Evolutionary conservation across 768 basidiomycete species (phyloP), one percentile per base, ranked within the genome.

Genomic region (Candolleomyces efflorescens): DNA sequence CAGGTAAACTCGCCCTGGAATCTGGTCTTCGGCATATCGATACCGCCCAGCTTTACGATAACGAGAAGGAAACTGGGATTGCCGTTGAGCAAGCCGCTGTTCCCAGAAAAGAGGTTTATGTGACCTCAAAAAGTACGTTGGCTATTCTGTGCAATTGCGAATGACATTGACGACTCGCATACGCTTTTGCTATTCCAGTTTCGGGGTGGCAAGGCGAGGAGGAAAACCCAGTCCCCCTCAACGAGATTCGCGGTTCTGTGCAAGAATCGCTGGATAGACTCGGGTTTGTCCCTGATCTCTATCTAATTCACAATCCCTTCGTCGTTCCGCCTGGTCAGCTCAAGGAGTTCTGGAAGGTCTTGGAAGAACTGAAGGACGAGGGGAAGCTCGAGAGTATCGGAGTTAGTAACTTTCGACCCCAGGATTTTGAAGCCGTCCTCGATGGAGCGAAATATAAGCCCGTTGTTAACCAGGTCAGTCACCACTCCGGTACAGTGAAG

Each of bases 21-120:
- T 70, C 69, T 27, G 80, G 80, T 0, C 76, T 82, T 62, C 73
- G 71, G 9, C 81, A 82, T 62, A 72, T 84, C 55, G 82, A 84
- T 57, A 79, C 79, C 3, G 82, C 82, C 1, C 81, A 82, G 63
- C 11, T 68, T 12, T 84, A 84, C 60, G 44, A 52, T 3, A 83
- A 78, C 53, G 82, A 83, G 62, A 66, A 63, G 22, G 68, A 75
- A 1, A 71, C 80, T 0, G 79, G 77, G 5, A 69, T 69, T 18
- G 76, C 73, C 1, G 69, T 82, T 46, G 36, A 54, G 10, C 56
- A 65, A 13, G 71, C 75, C 3, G 67, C 65, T 2, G 64, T 75
- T 27, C 60, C 66, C 13, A 70, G 75, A 12, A 74, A 74, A 0
- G 69, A 74, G 44, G 61, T 86, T 5, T 86, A 75, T 67, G 74